Evolutionary conservation across 495 filamentous ascomycete genomes (phyloP).

Genomic region (Hypoxylon fuscum): DNA sequence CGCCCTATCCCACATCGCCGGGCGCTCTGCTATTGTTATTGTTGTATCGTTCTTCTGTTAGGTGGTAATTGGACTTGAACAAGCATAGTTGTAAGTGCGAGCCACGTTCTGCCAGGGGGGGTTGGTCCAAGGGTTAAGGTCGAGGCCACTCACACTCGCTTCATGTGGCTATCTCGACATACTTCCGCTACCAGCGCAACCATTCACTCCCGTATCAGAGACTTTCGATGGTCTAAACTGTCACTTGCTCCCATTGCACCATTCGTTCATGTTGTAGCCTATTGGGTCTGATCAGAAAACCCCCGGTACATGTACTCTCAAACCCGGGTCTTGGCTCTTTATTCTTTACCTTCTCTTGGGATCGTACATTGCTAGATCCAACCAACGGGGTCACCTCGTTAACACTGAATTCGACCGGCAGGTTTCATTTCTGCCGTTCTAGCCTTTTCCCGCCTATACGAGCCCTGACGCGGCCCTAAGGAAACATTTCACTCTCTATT

Average conservation of each 20-base stretch:
- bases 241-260: constrained; percentile 30
- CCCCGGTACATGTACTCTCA: constrained; percentile 22
- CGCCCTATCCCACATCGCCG: constrained; percentile 38
- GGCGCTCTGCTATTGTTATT: constrained; percentile 19
- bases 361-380: constrained; percentile 46
- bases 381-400: constrained; percentile 42
- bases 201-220: constrained; percentile 32
- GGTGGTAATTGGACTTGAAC: constrained; percentile 24
- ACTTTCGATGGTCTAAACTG: constrained; percentile 14
- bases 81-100: constrained; percentile 32
- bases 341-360: constrained; percentile 41
- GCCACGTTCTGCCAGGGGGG: constrained; percentile 30
- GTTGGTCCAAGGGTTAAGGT: constrained; percentile 5
- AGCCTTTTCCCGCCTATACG: constrained; percentile 47
- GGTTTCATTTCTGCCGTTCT: constrained; percentile 47
- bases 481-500: constrained; percentile 40
- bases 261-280: constrained; percentile 38
- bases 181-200: constrained; percentile 30
- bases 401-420: constrained; percentile 44
- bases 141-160: constrained; percentile 27
- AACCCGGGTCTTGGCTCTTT: constrained; percentile 39
- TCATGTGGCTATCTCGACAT: constrained; percentile 36
- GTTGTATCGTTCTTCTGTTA: constrained; percentile 23
- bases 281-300: constrained; percentile 25
- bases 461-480: constrained; percentile 40